Base-by-base conservation (phyloP, 306 rosid species). In the Corylus americana region DNA sequence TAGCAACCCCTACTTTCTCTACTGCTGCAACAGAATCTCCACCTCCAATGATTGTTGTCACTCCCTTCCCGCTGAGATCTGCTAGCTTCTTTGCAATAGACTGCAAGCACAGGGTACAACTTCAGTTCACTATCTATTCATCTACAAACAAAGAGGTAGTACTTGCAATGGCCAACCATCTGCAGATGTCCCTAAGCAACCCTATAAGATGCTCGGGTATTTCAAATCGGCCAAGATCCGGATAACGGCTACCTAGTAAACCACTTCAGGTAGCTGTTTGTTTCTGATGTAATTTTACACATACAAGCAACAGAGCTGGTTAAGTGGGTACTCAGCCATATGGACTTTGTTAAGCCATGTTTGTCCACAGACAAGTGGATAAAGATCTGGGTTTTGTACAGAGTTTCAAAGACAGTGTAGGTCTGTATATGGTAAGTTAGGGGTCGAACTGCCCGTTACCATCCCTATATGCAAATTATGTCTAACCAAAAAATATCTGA, bases 11-110 rank as follows among this genome's bases (percentile, higher is more conserved):
- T 16, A 96, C 98, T 84, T 96, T 96, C 93, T 96, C 99, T 79
- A 96, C 99, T 0, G 99, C 99, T 0, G 99, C 98, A 64, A 96
- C 99, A 17, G 99, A 96, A 61, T 96, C 99, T 88, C 99, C 99
- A 75, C 99, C 99, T 78, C 99, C 99, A 2, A 96, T 96, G 75
- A 96, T 96, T 76, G 99, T 96, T 54, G 99, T 96, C 87, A 93
- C 99, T 55, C 99, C 99, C 88, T 91, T 90, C 55, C 91, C 93
- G 45, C 99, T 96, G 4, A 96, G 93, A 5, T 93, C 99, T 48
- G 99, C 99, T 47, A 96, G 89, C 86, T 96, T 96, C 87, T 93
- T 93, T 12, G 99, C 99, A 55, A 93, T 31, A 57, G 98, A 74
- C 99, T 96, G 93, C 83, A 80, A 66, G 71, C 48, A 80, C 71